Percentiles rank a stretch among this genome's conserved stretches.
Evolutionary conservation across 306 rosid genomes (phyloP).

Genomic region (Trichosanthes cucumerina): DNA sequence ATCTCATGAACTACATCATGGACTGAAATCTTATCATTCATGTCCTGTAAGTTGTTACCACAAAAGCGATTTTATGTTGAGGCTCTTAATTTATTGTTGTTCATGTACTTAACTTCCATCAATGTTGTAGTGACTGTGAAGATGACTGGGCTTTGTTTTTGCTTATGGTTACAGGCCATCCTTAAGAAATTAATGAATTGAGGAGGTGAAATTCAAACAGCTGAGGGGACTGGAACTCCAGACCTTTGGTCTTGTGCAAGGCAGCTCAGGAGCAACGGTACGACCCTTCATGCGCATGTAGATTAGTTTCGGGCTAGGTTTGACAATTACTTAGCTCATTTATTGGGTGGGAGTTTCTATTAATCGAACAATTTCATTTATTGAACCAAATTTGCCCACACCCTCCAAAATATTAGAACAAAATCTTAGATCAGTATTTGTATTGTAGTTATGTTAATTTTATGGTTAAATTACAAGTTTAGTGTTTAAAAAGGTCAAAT

Average conservation of each 20-base stretch:
- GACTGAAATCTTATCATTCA: conserved; percentile 45
- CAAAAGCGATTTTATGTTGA: neutral
- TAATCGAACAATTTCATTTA: neutral
- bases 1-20: conserved; percentile 49
- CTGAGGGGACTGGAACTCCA: neutral
- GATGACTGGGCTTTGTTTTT: neutral
- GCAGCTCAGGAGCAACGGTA: neutral
- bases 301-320: neutral
- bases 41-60: conserved; percentile 64
- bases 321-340: neutral
- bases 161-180: conserved; percentile 27
- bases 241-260: neutral
- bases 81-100: neutral
- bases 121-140: neutral
- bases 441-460: neutral
- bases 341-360: neutral
- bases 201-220: conserved; percentile 25
- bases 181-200: conserved; percentile 53
- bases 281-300: neutral
- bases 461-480: neutral
- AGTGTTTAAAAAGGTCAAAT: too few relatives aligned
- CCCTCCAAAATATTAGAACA: neutral
- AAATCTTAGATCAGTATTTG: neutral
- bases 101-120: neutral
- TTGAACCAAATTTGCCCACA: neutral